Base-by-base conservation (phyloP, 495 filamentous ascomycete genomes). In the Ramalina intermedia region DNA sequence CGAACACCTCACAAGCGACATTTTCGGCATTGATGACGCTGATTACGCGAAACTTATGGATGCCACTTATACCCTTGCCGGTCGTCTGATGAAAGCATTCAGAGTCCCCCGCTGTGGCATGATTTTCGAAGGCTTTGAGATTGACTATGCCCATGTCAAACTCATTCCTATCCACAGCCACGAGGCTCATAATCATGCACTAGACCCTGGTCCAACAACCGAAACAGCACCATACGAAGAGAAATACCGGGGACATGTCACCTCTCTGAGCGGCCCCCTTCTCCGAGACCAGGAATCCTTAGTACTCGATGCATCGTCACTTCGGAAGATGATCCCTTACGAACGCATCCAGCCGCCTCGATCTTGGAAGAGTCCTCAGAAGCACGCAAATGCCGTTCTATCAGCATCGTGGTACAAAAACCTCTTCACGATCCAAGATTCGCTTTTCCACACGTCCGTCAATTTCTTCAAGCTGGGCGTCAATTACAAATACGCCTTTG, bases 91-190 rank as follows among this genome's bases (percentile, higher is more conserved):
- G 37, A 33, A n/a, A 23, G 43, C 43, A 16, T 43, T 44, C 13
- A 17, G 35, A 3, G n/a, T 48, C 20, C 17, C 13, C 11, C 21
- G 14, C 6, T 45, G 46, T 38, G 52, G 54, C 40, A 55, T 56
- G 52, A 37, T 56, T 21, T 56, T 56, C 29, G 54, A 56, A 41
- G 54, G 54, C 6, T 51, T 55, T 17, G 52, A 56, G 41, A 46
- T 50, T 12, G 41, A 56, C 39, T 56, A 56, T 45, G 52, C 54
- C 14, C 54, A 55, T 41, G 27, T 55, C 39, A 56, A 55, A 27
- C 52, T 56, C 2, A 36, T 56, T 13, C 54, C 52, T 9, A 46
- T 55, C 16, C 52, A 55, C 2, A 27, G 35, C 13, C 11, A 6
- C 11, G 24, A 11, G 11, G 26, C 20, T 27, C 5, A 29, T 13